Percentiles rank a stretch among this genome's conserved stretches.
Evolutionary conservation across 176 grass and related monocot genomes (phyloP).

Genomic region (Phoenix roebelenii): DNA sequence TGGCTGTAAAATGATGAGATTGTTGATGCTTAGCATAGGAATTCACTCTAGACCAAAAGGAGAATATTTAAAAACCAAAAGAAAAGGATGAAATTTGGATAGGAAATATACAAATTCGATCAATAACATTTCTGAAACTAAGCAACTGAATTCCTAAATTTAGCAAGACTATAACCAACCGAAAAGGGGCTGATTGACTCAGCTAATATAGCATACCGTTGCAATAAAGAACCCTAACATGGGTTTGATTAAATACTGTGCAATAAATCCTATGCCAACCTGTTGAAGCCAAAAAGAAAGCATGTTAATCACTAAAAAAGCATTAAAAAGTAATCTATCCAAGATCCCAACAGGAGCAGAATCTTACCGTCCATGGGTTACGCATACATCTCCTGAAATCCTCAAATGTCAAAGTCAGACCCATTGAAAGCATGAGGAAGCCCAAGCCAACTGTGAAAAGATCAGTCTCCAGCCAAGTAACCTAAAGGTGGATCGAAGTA

Average conservation of each 20-base stretch:
- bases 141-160: no score
- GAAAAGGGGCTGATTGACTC: neutral
- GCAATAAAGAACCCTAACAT: slow-evolving; percentile 71
- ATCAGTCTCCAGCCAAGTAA: slow-evolving; percentile 96
- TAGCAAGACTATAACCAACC: no score
- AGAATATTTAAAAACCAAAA: no score
- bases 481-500: slow-evolving; percentile 31
- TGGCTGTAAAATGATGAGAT: no score
- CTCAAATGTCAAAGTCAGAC: slow-evolving; percentile 84
- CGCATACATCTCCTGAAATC: slow-evolving; percentile 97
- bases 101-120: no score
- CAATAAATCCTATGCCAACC: slow-evolving; percentile 92
- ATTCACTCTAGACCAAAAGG: no score
- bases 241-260: slow-evolving; percentile 80
- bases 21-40: no score
- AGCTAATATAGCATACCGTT: slow-evolving; percentile 38
- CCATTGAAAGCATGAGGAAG: slow-evolving; percentile 97
- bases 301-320: slow-evolving; percentile 7
- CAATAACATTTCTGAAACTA: no score
- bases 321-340: neutral
- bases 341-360: slow-evolving; percentile 3
- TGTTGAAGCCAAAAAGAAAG: slow-evolving; percentile 25
- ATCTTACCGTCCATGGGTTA: slow-evolving; percentile 95
- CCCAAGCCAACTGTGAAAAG: slow-evolving; percentile 85
- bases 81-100: no score